phyloP scores from a whole-genome alignment of 108 stramenopile species.

The Mediolabrus comicus region DNA sequence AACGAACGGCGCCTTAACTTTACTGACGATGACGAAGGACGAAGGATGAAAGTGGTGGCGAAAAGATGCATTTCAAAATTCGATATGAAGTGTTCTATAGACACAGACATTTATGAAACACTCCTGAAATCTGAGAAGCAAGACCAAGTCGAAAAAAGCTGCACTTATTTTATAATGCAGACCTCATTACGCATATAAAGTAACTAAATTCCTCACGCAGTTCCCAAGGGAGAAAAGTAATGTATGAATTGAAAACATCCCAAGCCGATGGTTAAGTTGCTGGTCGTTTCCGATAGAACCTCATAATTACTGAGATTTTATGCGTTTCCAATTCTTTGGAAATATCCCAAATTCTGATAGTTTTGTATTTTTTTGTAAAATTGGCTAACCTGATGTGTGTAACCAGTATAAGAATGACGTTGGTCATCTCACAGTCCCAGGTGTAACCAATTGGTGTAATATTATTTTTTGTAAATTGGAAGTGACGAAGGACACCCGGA shows the following conservation, averaged over 20 bases:
- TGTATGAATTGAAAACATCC: constrained; percentile 55
- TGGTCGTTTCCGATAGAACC: constrained; percentile 49
- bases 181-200: constrained; percentile 23
- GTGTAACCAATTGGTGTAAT: constrained; percentile 16
- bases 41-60: too few species aligned
- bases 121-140: not conserved
- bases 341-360: constrained; percentile 24
- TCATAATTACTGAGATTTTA: constrained; percentile 38
- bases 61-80: too few species aligned
- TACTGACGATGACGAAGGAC: too few species aligned
- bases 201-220: constrained; percentile 43
- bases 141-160: not conserved
- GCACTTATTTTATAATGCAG: constrained; percentile 3
- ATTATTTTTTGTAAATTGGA: constrained; percentile 21
- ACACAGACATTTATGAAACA: too few species aligned
- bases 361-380: constrained; percentile 15
- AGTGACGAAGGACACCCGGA: constrained; percentile 27
- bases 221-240: constrained; percentile 20
- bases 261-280: constrained; percentile 16
- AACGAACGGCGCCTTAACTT: too few species aligned
- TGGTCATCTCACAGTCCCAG: not conserved
- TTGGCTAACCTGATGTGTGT: not conserved
- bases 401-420: constrained; percentile 9
- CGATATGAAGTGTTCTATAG: too few species aligned
- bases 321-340: constrained; percentile 53